Percentiles rank a stretch among this genome's conserved stretches.
phyloP scores from a whole-genome alignment of 768 basidiomycete genomes.

The Tricholoma sp. region DNA sequence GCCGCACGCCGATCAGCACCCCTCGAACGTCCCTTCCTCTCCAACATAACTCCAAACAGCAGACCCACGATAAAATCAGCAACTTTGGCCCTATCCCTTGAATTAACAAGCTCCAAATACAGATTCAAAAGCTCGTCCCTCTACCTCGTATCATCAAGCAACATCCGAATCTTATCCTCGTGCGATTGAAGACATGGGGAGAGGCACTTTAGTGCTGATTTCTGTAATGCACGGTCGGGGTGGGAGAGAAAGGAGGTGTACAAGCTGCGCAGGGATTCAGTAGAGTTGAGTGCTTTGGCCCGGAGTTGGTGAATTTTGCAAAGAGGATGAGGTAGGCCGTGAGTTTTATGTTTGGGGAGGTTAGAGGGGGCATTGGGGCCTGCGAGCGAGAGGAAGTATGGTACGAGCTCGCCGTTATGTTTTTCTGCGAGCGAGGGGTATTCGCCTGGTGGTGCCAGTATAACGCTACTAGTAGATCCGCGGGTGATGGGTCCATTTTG shows the following conservation, averaged over 20 bases:
- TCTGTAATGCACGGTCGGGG: conserved; percentile 77
- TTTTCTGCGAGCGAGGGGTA: conserved; percentile 73
- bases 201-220: conserved; percentile 69
- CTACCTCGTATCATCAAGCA: conserved; percentile 86
- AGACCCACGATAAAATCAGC: conserved; percentile 70
- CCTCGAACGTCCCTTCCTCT: conserved; percentile 63
- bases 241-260: conserved; percentile 79
- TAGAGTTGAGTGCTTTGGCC: conserved; percentile 76
- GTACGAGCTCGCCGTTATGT: conserved; percentile 81
- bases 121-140: conserved; percentile 81
- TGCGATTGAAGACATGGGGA: conserved; percentile 47
- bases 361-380: conserved; percentile 33
- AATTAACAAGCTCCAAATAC: conserved; percentile 50
- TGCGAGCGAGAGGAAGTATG: conserved; percentile 64
- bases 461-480: no score
- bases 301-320: conserved; percentile 89
- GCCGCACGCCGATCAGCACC: conserved; percentile 71
- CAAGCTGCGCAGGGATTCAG: conserved; percentile 57
- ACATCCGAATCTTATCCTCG: conserved; percentile 58
- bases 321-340: conserved; percentile 79
- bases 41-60: conserved; percentile 85
- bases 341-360: conserved; percentile 58
- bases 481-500: no score
- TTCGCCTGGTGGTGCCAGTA: conserved; percentile 61
- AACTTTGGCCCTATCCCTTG: conserved; percentile 55